Percentiles rank a stretch among this genome's conserved stretches.
Evolutionary conservation across 805 yeast species (phyloP).

Genomic region (Ogataea corticis): DNA sequence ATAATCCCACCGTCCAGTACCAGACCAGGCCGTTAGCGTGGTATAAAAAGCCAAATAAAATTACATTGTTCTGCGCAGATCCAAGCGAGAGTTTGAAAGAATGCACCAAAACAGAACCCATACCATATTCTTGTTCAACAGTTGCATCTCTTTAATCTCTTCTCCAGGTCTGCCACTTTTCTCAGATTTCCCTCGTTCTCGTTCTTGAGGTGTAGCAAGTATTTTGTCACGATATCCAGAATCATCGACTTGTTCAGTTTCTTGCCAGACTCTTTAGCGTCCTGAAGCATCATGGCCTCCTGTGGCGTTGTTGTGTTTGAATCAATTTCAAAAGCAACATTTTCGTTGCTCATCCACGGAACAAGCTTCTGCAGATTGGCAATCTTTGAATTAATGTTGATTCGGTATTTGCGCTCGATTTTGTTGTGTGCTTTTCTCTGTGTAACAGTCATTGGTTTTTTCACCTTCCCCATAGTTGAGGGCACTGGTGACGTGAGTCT

Average conservation of each 20-base stretch:
- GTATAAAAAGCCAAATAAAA: too few species aligned
- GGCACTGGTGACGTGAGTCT: too few species aligned
- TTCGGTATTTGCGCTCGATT: conserved; percentile 70
- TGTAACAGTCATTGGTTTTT: conserved; percentile 32
- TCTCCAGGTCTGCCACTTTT: conserved; percentile 28
- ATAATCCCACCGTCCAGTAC: not conserved
- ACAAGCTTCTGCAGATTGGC: conserved; percentile 66
- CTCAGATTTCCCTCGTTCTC: conserved; percentile 39
- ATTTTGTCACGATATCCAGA: conserved; percentile 66
- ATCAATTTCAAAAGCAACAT: conserved; percentile 63
- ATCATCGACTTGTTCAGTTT: conserved; percentile 66
- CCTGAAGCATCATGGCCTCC: conserved; percentile 7
- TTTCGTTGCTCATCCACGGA: conserved; percentile 65
- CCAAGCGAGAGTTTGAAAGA: too few species aligned
- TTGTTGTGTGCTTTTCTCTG: conserved; percentile 74
- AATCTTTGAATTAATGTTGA: conserved; percentile 70
- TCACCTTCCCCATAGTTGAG: conserved; percentile 14
- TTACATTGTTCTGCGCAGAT: too few species aligned
- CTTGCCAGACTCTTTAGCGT: conserved; percentile 29
- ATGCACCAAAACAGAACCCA: too few species aligned
- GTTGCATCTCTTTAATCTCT: conserved; percentile 22
- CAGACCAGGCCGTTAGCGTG: too few species aligned
- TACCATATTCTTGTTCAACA: not conserved
- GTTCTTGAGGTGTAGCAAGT: conserved; percentile 53
- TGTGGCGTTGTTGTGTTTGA: conserved; percentile 11